Conservation (phyloP, 345 rosid genomes). For the Citrus sinensis region DNA sequence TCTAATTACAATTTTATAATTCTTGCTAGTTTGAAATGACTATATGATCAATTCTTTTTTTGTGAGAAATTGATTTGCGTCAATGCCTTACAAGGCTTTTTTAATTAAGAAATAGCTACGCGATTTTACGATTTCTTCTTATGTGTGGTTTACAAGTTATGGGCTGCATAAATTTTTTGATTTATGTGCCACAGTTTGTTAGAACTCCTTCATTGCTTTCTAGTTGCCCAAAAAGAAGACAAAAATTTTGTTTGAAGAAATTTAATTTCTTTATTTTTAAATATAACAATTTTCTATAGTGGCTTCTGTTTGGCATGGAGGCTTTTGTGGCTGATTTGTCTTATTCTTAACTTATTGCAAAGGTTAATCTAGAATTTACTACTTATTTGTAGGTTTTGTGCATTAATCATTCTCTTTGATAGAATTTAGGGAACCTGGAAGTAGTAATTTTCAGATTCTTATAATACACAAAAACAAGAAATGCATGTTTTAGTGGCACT, state of each 20-base stretch:
- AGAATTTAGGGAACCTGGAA: background rate
- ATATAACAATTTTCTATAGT: background rate
- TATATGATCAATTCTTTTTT: background rate
- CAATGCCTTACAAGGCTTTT: background rate
- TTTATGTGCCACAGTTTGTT: background rate
- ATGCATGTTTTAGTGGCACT: background rate
- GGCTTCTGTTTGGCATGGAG: background rate
- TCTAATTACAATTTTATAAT: background rate
- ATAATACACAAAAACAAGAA: background rate
- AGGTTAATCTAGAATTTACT: background rate
- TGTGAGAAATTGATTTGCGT: background rate
- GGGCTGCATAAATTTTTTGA: background rate
- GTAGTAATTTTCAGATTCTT: background rate
- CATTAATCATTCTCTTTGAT: background rate
- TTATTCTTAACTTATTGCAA: background rate
- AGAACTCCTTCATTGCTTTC: background rate
- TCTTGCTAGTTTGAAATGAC: background rate
- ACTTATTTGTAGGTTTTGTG: background rate
- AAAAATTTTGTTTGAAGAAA: background rate
- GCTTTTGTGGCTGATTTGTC: background rate
- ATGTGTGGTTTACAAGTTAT: background rate
- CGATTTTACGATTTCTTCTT: background rate
- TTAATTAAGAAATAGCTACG: background rate
- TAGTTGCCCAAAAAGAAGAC: background rate
- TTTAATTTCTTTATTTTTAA: background rate